Conservation (phyloP, 805 yeast species). For the Zygosaccharomyces kombuchaensis region DNA sequence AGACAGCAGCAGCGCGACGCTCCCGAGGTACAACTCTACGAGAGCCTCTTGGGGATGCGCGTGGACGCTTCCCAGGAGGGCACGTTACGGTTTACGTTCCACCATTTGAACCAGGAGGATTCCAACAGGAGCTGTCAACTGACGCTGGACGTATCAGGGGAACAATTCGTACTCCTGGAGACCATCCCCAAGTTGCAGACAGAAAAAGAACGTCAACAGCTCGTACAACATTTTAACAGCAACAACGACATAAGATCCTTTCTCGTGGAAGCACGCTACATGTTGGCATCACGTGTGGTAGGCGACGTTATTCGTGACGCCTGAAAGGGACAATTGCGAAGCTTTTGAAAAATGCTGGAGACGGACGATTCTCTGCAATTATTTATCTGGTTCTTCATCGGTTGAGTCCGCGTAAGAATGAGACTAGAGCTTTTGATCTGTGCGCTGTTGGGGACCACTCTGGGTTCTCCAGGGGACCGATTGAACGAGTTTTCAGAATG, state of each 20-base stretch:
- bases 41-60: slow-evolving; percentile 49
- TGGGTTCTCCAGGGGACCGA: slow-evolving; percentile 59
- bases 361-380: neutral
- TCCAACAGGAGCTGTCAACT: slow-evolving; percentile 41
- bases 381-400: neutral
- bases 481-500: slow-evolving; percentile 55
- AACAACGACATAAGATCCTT: slow-evolving; percentile 19
- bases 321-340: neutral
- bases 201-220: slow-evolving; percentile 11
- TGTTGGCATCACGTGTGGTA: slow-evolving; percentile 10
- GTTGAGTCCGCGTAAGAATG: slow-evolving; percentile 1
- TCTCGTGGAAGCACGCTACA: slow-evolving; percentile 18
- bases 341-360: neutral
- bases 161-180: slow-evolving; percentile 37
- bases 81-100: slow-evolving; percentile 45
- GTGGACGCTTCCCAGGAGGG: slow-evolving; percentile 49
- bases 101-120: slow-evolving; percentile 44
- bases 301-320: neutral
- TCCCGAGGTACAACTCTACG: slow-evolving; percentile 51
- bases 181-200: slow-evolving; percentile 39
- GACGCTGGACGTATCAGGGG: slow-evolving; percentile 44
- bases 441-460: neutral
- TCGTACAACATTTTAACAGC: slow-evolving; percentile 14
- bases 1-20: slow-evolving; percentile 45
- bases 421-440: slow-evolving; percentile 1